These are phyloP conservation scores for Ogataea zsoltii DNA, from an alignment of 805 yeast species.

Conservation along the genomic window DNA sequence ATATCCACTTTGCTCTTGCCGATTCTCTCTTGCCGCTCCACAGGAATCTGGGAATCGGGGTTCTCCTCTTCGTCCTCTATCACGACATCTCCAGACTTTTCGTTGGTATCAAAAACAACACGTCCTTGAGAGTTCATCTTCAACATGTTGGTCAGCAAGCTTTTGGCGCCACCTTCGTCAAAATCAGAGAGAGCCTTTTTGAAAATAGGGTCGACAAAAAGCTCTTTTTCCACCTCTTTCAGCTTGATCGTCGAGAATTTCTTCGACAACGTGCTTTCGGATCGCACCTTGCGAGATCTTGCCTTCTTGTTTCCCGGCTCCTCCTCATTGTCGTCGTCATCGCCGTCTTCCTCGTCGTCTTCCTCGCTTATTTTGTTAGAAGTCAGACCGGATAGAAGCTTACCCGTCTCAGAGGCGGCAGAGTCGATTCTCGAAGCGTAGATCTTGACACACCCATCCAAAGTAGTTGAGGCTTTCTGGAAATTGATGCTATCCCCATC, in stretches of 20 bases:
- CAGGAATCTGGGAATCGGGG: not conserved
- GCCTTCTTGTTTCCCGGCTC: constrained; percentile 16
- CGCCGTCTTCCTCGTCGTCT: constrained; percentile 25
- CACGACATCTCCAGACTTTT: constrained; percentile 21
- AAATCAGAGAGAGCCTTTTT: constrained; percentile 56
- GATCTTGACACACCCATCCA: constrained; percentile 93
- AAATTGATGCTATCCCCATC: constrained; percentile 83
- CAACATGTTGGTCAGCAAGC: constrained; percentile 50
- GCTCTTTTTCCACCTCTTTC: constrained; percentile 50
- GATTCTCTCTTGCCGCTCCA: not conserved
- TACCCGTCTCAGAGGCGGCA: constrained; percentile 87
- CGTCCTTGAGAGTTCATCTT: constrained; percentile 47
- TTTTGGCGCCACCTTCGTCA: constrained; percentile 65
- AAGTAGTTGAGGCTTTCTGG: constrained; percentile 85
- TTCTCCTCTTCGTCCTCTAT: constrained; percentile 12
- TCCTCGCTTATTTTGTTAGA: constrained; percentile 29
- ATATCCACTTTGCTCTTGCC: constrained; percentile 8
- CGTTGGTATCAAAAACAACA: constrained; percentile 50
- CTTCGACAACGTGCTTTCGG: constrained; percentile 37
- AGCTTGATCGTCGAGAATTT: constrained; percentile 41
- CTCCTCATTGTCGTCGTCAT: constrained; percentile 26
- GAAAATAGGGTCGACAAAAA: constrained; percentile 56
- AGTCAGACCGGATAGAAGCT: constrained; percentile 54
- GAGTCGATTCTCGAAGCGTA: constrained; percentile 90
- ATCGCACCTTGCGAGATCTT: constrained; percentile 20